A percentile compares a stretch with the other conserved stretches of the same genome.
Evolutionary conservation across 2,329 filamentous ascomycete species (phyloP).

Genomic region (Nemania abortiva): DNA sequence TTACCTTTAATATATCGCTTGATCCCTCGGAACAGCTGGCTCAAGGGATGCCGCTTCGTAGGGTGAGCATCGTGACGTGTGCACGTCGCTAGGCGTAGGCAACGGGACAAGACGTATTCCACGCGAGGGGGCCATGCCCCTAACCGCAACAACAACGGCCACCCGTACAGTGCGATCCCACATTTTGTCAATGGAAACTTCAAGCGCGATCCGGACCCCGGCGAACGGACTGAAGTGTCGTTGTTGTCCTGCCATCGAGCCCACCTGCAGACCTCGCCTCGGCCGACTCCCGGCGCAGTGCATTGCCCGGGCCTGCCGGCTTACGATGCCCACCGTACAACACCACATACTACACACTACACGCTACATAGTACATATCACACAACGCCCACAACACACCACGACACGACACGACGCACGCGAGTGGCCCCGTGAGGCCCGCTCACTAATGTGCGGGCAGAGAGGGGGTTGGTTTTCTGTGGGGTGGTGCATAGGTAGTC

Average conservation of each 20-base stretch:
- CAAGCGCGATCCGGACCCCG: background rate
- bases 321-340: background rate
- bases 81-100: background rate
- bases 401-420: conserved; percentile 1
- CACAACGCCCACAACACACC: background rate
- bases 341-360: background rate
- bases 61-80: background rate
- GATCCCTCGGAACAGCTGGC: background rate
- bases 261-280: conserved; percentile 1
- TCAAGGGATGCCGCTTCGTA: background rate
- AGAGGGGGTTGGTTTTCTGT: background rate
- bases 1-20: background rate
- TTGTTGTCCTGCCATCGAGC: background rate
- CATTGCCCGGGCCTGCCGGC: background rate
- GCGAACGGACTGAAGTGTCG: background rate
- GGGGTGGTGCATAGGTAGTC: background rate
- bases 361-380: no score
- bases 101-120: background rate
- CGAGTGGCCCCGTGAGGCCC: background rate
- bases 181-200: background rate
- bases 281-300: background rate
- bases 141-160: background rate
- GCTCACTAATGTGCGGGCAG: background rate
- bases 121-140: background rate
- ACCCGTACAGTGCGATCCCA: background rate